These are phyloP conservation scores for Themeda triandra DNA, from an alignment of 176 grass and related monocot species.

Conservation along the genomic window DNA sequence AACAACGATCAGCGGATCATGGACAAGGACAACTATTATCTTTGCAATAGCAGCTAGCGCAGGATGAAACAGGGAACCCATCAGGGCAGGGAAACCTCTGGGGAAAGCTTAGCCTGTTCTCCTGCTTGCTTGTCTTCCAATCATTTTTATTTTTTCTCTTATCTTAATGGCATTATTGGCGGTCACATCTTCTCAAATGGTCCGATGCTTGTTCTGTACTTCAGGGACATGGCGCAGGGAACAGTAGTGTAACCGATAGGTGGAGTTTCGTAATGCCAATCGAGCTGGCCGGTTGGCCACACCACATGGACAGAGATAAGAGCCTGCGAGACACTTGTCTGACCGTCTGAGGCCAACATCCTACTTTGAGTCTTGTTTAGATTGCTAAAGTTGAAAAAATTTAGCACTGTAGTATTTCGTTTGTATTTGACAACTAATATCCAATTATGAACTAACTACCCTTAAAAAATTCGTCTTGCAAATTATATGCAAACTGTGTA, in stretches of 20 bases:
- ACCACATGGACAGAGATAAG: conserved; percentile 7
- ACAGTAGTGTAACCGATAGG: not conserved
- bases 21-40: not conserved
- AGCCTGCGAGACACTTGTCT: not conserved
- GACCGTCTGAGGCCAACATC: not conserved
- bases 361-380: not conserved
- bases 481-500: too few species aligned
- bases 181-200: not conserved
- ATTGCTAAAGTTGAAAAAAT: too few species aligned
- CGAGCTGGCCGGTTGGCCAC: conserved; percentile 5
- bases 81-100: not conserved
- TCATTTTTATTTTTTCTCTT: not conserved
- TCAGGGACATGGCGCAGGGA: not conserved
- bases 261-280: not conserved
- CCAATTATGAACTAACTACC: too few species aligned
- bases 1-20: not conserved
- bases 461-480: too few species aligned
- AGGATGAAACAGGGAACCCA: not conserved
- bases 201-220: not conserved
- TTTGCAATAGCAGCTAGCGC: not conserved
- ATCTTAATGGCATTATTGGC: not conserved
- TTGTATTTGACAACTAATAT: too few species aligned
- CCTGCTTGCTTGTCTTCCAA: not conserved
- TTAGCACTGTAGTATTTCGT: too few species aligned
- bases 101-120: too few species aligned